phyloP scores from a whole-genome alignment of 2,329 filamentous ascomycete species.

The Pestalotiopsis sp. region DNA sequence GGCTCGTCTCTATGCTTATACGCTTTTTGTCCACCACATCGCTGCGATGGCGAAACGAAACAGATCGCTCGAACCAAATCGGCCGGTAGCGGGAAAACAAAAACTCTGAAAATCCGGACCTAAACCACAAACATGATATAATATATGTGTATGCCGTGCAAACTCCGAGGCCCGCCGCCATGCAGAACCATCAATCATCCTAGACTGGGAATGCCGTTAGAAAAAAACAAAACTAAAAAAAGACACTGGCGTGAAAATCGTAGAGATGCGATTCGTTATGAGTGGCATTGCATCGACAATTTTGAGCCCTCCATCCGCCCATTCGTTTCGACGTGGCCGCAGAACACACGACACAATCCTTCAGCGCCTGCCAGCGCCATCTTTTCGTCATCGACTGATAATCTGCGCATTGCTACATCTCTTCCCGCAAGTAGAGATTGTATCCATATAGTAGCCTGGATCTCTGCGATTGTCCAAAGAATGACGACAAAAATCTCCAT shows the following conservation, averaged over 20 bases:
- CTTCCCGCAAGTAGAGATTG: conserved; percentile 14
- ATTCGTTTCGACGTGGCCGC: not conserved
- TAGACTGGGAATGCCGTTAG: not conserved
- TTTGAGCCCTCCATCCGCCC: not conserved
- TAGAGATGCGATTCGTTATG: not conserved
- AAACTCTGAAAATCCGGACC: not conserved
- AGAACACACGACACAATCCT: not conserved
- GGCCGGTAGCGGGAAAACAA: not conserved
- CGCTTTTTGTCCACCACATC: not conserved
- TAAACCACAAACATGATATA: conserved; percentile 4
- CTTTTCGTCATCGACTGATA: not conserved
- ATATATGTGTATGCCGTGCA: not conserved
- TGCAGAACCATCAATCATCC: not conserved
- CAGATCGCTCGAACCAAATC: not conserved
- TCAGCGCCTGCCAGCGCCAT: not conserved
- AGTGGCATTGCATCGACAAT: not conserved
- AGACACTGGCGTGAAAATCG: not conserved
- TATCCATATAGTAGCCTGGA: conserved; percentile 26
- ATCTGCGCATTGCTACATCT: conserved; percentile 3
- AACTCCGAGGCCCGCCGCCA: conserved; percentile 6
- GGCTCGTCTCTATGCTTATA: not conserved
- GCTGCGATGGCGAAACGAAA: not conserved
- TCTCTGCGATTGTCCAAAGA: conserved; percentile 25
- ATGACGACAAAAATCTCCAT: conserved; percentile 22
- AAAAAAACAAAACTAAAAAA: not conserved